phyloP scores from a whole-genome alignment of 768 basidiomycete species.

The Mrakia blollopis region DNA sequence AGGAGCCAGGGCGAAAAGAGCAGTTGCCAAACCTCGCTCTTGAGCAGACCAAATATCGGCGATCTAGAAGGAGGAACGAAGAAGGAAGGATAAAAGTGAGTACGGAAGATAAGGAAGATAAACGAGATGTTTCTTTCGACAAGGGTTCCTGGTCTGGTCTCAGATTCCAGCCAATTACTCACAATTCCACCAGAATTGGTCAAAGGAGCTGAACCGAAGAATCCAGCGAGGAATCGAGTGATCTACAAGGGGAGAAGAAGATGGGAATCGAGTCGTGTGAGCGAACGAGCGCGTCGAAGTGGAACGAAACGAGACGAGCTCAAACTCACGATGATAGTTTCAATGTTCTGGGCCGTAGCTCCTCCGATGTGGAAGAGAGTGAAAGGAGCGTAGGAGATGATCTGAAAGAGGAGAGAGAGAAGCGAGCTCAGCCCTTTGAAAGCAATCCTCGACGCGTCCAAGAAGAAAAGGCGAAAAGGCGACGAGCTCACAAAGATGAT shows the following conservation, averaged over 20 bases:
- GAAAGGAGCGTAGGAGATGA: slow-evolving; percentile 29
- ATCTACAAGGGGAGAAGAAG: background rate
- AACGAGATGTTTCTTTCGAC: too few relatives aligned
- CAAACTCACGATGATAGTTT: slow-evolving; percentile 17
- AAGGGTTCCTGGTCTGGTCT: too few relatives aligned
- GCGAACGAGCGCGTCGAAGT: too few relatives aligned
- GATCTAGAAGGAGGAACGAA: background rate
- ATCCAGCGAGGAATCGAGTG: slow-evolving; percentile 24
- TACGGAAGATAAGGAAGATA: too few relatives aligned
- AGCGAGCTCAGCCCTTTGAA: slow-evolving; percentile 27
- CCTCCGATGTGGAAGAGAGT: slow-evolving; percentile 31
- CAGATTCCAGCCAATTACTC: too few relatives aligned
- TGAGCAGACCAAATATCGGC: slow-evolving; percentile 16
- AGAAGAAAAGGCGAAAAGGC: background rate
- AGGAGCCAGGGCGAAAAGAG: slow-evolving; percentile 23
- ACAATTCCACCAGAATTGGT: slow-evolving; percentile 16
- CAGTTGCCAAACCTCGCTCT: background rate
- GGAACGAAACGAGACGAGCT: too few relatives aligned
- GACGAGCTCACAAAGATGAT: background rate
- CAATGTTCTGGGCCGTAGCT: slow-evolving; percentile 31
- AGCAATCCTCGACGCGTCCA: background rate
- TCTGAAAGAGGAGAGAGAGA: slow-evolving; percentile 16
- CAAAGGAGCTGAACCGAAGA: slow-evolving; percentile 25
- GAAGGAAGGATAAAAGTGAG: too few relatives aligned
- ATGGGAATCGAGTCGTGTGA: too few relatives aligned